phyloP scores from a whole-genome alignment of 441 rosid species.

The Theobroma grandiflorum region DNA sequence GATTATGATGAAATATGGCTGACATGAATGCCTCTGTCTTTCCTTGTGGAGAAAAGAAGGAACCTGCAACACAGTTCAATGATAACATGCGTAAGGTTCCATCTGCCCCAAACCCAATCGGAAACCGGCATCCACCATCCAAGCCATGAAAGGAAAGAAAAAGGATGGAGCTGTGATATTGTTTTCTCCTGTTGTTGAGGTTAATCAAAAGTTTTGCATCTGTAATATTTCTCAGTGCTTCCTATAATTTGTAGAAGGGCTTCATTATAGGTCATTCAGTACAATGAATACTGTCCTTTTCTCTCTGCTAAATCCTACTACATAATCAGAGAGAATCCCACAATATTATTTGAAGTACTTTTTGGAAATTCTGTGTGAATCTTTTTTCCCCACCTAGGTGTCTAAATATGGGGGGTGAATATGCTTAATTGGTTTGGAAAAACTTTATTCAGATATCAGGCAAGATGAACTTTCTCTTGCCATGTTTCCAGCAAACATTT shows the following conservation, averaged over 20 bases:
- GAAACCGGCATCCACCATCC: conserved; percentile 40
- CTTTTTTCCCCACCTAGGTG: background rate
- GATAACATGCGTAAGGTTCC: conserved; percentile 29
- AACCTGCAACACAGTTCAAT: background rate
- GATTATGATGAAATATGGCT: background rate
- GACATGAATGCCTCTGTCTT: background rate
- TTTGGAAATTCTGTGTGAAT: background rate
- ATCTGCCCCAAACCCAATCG: conserved; percentile 48
- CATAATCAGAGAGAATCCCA: background rate
- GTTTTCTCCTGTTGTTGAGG: background rate
- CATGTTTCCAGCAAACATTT: too few relatives aligned
- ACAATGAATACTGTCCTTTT: background rate
- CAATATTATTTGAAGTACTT: background rate
- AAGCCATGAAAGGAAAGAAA: conserved; percentile 22
- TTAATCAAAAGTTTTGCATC: background rate
- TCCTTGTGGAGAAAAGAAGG: background rate
- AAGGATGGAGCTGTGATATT: background rate
- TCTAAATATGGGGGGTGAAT: background rate
- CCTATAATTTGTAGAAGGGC: background rate
- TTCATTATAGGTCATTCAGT: background rate
- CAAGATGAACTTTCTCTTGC: too few relatives aligned
- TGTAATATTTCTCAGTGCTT: conserved; percentile 1
- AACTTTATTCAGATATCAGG: too few relatives aligned
- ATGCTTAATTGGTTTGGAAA: too few relatives aligned
- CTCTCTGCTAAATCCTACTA: background rate